Percentiles rank a stretch among this genome's conserved stretches.
phyloP scores from a whole-genome alignment of 2,329 filamentous ascomycete species.

The Aspergillus aculeatus region DNA sequence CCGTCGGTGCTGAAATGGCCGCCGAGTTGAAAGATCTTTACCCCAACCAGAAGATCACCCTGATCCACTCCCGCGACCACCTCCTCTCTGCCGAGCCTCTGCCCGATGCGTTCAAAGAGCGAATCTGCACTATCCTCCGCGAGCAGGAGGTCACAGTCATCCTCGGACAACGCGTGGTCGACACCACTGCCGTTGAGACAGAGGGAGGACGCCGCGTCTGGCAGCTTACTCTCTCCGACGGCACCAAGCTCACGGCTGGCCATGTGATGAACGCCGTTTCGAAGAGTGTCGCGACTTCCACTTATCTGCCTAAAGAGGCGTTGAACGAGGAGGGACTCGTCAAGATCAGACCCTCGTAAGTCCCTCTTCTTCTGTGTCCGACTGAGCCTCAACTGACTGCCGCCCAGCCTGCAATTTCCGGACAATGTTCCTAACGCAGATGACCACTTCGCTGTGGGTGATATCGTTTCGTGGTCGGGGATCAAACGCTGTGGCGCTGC shows the following conservation, averaged over 20 bases:
- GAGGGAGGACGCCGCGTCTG: constrained; percentile 20
- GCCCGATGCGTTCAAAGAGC: constrained; percentile 64
- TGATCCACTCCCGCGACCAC: constrained; percentile 69
- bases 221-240: constrained; percentile 60
- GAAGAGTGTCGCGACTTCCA: constrained; percentile 60
- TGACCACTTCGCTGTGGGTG: constrained; percentile 68
- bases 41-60: constrained; percentile 65
- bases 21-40: constrained; percentile 70
- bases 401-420: constrained; percentile 55
- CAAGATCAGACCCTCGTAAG: constrained; percentile 55
- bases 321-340: constrained; percentile 67
- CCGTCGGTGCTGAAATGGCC: constrained; percentile 80
- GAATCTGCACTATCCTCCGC: constrained; percentile 56
- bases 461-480: constrained; percentile 69
- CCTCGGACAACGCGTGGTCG: constrained; percentile 28
- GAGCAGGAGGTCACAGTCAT: constrained; percentile 57
- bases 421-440: constrained; percentile 55
- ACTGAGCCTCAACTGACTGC: not conserved
- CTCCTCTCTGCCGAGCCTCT: constrained; percentile 73
- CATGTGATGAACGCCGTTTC: constrained; percentile 70
- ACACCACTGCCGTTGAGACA: constrained; percentile 21
- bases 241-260: constrained; percentile 59
- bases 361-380: not conserved
- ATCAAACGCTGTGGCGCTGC: constrained; percentile 78
- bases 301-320: constrained; percentile 58